phyloP scores from a whole-genome alignment of 148 eudicot genomes.

The Rhododendron mucronatum region DNA sequence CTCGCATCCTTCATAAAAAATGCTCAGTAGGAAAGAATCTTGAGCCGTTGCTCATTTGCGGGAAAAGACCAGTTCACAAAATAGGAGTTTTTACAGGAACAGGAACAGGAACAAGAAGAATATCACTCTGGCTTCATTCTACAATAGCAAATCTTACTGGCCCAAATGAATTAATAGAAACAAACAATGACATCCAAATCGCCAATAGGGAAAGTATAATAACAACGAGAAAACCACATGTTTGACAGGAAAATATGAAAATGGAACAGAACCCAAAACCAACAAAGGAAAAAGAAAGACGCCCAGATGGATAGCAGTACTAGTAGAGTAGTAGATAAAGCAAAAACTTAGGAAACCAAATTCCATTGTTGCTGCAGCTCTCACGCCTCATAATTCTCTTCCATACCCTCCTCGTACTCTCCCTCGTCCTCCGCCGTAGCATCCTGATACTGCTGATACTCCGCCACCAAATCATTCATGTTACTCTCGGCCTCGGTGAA shows the following conservation, averaged over 20 bases:
- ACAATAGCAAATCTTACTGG: neutral
- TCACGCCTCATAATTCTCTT: constrained; percentile 43
- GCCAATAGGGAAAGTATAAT: neutral
- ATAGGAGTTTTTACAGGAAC: no score
- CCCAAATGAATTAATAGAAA: neutral
- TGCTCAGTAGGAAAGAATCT: no score
- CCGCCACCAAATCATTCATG: constrained; percentile 81
- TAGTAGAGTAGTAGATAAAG: neutral
- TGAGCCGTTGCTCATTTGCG: no score
- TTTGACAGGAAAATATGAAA: neutral
- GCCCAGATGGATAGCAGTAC: neutral
- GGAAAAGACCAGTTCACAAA: no score
- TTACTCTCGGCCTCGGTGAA: constrained; percentile 80
- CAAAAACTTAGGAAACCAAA: neutral
- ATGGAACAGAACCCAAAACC: neutral
- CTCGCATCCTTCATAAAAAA: no score
- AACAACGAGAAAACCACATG: neutral
- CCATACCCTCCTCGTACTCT: constrained; percentile 47
- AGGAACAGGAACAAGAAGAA: no score
- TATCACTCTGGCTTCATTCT: no score
- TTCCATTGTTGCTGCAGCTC: neutral
- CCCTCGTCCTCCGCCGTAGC: constrained; percentile 67
- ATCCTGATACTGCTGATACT: constrained; percentile 84
- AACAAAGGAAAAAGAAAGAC: neutral
- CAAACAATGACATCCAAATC: neutral